Base-by-base conservation (phyloP, 108 stramenopile species). In the Chaetoceros muelleri region DNA sequence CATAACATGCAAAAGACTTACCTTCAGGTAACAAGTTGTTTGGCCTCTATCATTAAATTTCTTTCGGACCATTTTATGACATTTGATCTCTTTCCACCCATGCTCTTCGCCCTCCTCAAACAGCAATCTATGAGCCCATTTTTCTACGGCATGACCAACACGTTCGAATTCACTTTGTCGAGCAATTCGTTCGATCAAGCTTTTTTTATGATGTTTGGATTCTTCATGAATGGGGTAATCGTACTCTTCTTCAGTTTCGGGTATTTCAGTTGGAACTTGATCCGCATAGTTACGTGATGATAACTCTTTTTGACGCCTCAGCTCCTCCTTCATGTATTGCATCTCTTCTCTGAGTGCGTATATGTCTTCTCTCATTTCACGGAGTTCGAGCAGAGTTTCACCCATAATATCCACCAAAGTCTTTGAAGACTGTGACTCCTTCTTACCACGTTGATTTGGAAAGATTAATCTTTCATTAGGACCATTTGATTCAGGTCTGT, bases 1-100 rank as follows among this genome's bases (percentile, higher is more conserved):
- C 7, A 18, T 0, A n/a, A n/a, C n/a, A n/a, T n/a, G 5, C 19
- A 20, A 5, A 40, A 40, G n/a, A 18, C 70, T 51, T 27, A 79
- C 78, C 75, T 78, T 86, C 44, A 92, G 52, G 58, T 70, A 86
- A 13, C 80, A 82, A 28, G 54, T 50, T 18, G 82, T 85, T 46
- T 66, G 53, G 13, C 78, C 86, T n/a, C 67, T 53, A 13, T 51
- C 40, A 47, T 92, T 86, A 46, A 82, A 64, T 26, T 82, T 71
- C 20, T 69, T 69, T 24, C 71, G 65, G 50, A 82, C 45, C 54
- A 80, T 61, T 46, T 80, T 80, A 46, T 68, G 81, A 62, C 90
- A 92, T 24, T 63, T 40, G 22, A 92, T 58, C 55, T 73, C 71
- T 30, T 62, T 75, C 90, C 90, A 92, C 21, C 80, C 85, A 60